Evolutionary conservation across 176 grass and related monocot genomes (phyloP), one percentile per base, ranked within the genome.

Genomic region (sorghum (Sorghum bicolor)): DNA sequence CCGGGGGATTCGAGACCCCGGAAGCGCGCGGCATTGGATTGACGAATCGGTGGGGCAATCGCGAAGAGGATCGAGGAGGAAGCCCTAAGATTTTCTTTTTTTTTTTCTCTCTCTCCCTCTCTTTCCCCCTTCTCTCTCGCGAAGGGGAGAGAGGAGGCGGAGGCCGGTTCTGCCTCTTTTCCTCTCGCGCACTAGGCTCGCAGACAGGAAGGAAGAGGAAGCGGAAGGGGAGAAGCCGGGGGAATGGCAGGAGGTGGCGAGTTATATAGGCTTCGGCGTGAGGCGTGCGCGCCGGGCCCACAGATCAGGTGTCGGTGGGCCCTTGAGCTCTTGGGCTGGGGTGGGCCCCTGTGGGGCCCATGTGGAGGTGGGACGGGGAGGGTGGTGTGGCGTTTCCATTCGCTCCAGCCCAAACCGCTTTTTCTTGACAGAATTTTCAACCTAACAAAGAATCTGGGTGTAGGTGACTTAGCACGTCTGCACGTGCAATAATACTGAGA

Each of bases 231-330:
- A 33, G 58, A 62, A 62, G 43, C 5, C 12, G 17, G 24, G 17
- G 10, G 2, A 28, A 28, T 1, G 50, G 53, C 53, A 57, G 67
- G 77, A 71, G 64, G 36, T 72, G 78, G 53, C 64, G 20, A 43
- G 0, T 71, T 89, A 65, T 86, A 89, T 89, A 89, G 53, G 53
- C 88, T 86, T 89, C 88, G 88, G 74, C 48, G 72, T 53, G 71
- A 70, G 68, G 50, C 48, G 63, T 31, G 31, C 62, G 45, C 11
- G 1, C 28, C 16, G 77, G 9, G 9, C 87, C 87, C 82, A 76
- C 70, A 2, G 74, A 11, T 78, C 86, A 88, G 87, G 76, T 29
- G 61, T 69, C 60, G 9, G 39, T 55, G 74, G 67, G 38, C 2
- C 37, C 10, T 0, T 5, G 8, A 25, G 10, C 17, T 1, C 66